Evolutionary conservation across 2,329 filamentous ascomycete species (phyloP), one percentile per base, ranked within the genome.

Genomic region (Atkinsonella hypoxylon): DNA sequence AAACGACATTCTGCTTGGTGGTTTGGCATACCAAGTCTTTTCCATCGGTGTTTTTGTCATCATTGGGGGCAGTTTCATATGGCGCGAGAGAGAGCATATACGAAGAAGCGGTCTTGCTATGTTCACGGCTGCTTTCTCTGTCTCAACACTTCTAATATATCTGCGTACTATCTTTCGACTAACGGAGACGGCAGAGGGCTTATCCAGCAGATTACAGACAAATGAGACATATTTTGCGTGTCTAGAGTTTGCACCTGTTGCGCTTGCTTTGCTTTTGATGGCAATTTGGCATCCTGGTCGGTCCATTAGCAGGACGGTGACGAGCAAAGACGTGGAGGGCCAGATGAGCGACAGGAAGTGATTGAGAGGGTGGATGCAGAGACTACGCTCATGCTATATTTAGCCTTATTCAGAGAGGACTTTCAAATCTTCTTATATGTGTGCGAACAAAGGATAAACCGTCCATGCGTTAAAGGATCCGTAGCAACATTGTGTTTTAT

Each of bases 1-100:
- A 1, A 80, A 80, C 57, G 71, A 78, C 53, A 78, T 81, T 55
- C 62, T 81, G 2, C 67, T 80, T 1, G 76, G 70, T 1, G 77
- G 77, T 9, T 60, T 81, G 3, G 73, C 72, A 0, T 74, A 79
- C 52, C 77, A 81, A 55, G 72, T 74, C 8, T 73, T 77, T 50
- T 68, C 70, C 0, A 76, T 79, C 47, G 64, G 70, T 12, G 58
- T 74, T 4, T 76, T 76, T 42, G 64, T 78, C 48, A 57, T 73
- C 8, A 57, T 77, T 0, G 61, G 71, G 0, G 60, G 56, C 3
- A 61, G 61, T 4, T 77, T 76, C 34, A 22, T 48, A 5, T 48
- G 32, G 5, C 47, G 47, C 22, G 31, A 39, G 12, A 22, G 47
- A 2, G 4, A 20, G 3, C 39, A 34, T 18, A 49, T 49, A 13